Base-by-base conservation (phyloP, 441 rosid species). In the Pelargonium australe region DNA sequence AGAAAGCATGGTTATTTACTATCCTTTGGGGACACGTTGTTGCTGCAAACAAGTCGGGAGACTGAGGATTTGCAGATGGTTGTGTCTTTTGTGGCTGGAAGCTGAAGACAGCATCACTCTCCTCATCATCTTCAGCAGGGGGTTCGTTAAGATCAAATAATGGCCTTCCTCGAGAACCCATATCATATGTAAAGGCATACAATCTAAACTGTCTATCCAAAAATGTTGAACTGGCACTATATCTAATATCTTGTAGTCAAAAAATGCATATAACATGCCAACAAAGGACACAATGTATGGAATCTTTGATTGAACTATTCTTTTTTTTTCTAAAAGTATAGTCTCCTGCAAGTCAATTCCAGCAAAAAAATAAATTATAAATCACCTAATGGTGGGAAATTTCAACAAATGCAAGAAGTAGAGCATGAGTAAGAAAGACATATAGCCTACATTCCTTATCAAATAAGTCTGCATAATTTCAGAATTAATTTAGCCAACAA, bases 91-190 rank as follows among this genome's bases (percentile, higher is more conserved):
- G 91, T 9, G 91, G 90, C 78, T 72, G 87, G 72, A 71, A 76
- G 80, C 81, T 74, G 77, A 79, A 60, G 31, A 72, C 77, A 74
- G 40, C 63, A 65, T 86, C 86, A 75, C 62, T 78, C 68, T 78
- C 90, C 78, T 78, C 96, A 5, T 81, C 88, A 68, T 89, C 89
- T 71, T 86, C 96, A 17, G 84, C 77, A 23, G 98, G 97, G 75
- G 89, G 91, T 79, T 95, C 98, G 82, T 95, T 95, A 86, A 92
- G 98, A 86, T 95, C 99, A 87, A 95, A 89, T 73, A 90, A 76
- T 61, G 77, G 77, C 85, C 82, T 87, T 82, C 96, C 96, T 72
- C 87, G 83, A 70, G 95, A 87, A 75, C 91, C 92, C 98, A 95
- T 95, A 78, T 89, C 90, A 84, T 84, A 79, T 73, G 85, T 79